Evolutionary conservation across 2,329 filamentous ascomycete genomes (phyloP).

Genomic region (Onygenales sp.): DNA sequence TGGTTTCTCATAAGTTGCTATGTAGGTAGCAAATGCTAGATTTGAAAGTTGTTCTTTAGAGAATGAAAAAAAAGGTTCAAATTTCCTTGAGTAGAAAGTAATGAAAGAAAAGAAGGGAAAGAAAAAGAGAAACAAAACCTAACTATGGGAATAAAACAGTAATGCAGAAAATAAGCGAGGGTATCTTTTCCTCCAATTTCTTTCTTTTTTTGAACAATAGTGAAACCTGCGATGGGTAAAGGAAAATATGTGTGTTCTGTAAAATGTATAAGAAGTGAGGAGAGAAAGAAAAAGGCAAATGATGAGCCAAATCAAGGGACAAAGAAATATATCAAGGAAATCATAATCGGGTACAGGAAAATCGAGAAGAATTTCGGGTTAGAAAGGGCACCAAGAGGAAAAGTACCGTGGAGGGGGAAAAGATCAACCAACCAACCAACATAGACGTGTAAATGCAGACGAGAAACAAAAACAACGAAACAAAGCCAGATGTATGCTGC

Average conservation of each 20-base stretch:
- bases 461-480: neutral
- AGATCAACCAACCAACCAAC: slow-evolving; percentile 1
- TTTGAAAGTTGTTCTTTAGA: neutral
- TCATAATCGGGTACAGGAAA: neutral
- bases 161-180: slow-evolving; percentile 2
- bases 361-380: neutral
- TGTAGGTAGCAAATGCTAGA: no score
- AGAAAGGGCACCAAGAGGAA: neutral
- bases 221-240: neutral
- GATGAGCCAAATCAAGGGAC: neutral
- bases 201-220: neutral
- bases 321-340: neutral
- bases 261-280: neutral
- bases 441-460: neutral
- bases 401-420: neutral
- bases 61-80: neutral
- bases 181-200: slow-evolving; percentile 6
- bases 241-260: neutral
- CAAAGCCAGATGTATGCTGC: neutral
- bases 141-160: neutral
- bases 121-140: neutral
- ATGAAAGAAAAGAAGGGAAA: neutral
- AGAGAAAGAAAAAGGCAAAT: neutral
- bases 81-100: neutral
- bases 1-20: neutral